Base-by-base conservation (phyloP, 1,284 basidiomycete genomes). In the Ceratobasidium theobromae region DNA sequence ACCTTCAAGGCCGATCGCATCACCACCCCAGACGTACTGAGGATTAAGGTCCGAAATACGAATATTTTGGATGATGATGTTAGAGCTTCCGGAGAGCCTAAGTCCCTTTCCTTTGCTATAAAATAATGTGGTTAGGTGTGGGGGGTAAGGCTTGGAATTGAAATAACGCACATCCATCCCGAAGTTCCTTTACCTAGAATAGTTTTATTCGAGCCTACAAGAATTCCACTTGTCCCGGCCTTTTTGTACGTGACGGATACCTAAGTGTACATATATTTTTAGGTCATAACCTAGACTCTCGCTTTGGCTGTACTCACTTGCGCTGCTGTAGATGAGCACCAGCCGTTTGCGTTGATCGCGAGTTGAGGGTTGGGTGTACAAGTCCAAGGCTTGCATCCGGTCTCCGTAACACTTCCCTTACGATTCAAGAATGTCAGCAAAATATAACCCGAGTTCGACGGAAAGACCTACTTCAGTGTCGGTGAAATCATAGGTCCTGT, bases 51-150 rank as follows among this genome's bases (percentile, higher is more conserved):
- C 68, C 21, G 71, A 71, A 33, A 75, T 74, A 25, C 70, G 60
- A 38, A 76, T 70, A 45, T 75, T 77, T 69, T 77, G 74, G 55
- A 77, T 71, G 66, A 76, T 76, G 41, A 77, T 72, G 60, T 78
- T 77, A 52, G 32, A 3, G 38, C 32, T 40, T 4, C 53, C 72
- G 70, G 0, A 72, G 74, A 6, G 73, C 70, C 1, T 71, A 70
- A 2, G 74, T 72, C 76, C 77, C 30, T 74, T 72, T 9, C 74
- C 70, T 18, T 68, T 67, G 25, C 70, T 70, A n/a, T 68, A 65
- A 38, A 38, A 38, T 16, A 38, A 38, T 38, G 16, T 38, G 8
- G 35, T 38, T 8, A 38, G 9, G 35, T 16, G 16, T 38, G 35
- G 16, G 35, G n/a, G n/a, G n/a, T n/a, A n/a, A n/a, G n/a, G n/a